Evolutionary conservation across 139 green algal species (phyloP).

Genomic region (Tetraselmis striata): DNA sequence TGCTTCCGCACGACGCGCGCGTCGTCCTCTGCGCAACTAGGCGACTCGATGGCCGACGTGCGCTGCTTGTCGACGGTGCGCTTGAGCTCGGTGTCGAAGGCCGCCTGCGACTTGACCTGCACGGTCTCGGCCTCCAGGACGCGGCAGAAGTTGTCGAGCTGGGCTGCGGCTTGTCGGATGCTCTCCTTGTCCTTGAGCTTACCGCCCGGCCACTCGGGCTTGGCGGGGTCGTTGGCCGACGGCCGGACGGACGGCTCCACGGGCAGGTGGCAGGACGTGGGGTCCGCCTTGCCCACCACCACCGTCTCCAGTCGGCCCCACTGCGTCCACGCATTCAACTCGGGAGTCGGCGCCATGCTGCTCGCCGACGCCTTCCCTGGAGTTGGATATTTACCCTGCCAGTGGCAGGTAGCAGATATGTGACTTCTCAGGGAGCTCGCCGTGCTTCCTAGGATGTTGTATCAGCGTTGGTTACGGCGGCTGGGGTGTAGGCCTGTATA

Average conservation of each 20-base stretch:
- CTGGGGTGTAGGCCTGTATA: too few relatives aligned
- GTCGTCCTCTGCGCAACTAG: neutral
- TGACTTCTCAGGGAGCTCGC: too few relatives aligned
- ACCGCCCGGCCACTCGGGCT: neutral
- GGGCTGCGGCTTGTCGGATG: neutral
- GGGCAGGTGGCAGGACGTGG: neutral
- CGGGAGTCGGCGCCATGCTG: too few relatives aligned
- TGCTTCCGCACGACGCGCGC: neutral
- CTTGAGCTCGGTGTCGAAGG: neutral
- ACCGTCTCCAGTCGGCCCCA: neutral
- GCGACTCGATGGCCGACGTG: neutral
- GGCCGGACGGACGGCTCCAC: neutral
- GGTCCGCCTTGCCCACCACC: neutral
- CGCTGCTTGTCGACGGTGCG: neutral
- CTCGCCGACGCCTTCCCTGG: too few relatives aligned
- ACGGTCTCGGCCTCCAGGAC: neutral
- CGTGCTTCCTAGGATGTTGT: too few relatives aligned
- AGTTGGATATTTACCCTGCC: too few relatives aligned
- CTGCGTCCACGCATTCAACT: neutral
- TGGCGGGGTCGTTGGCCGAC: neutral
- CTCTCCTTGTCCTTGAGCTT: neutral
- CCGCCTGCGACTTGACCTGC: neutral
- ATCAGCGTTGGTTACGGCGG: too few relatives aligned
- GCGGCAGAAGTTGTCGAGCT: neutral
- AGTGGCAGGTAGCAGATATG: too few relatives aligned